Evolutionary conservation across 2,329 filamentous ascomycete genomes (phyloP).

Genomic region (Drechmeria coniospora): DNA sequence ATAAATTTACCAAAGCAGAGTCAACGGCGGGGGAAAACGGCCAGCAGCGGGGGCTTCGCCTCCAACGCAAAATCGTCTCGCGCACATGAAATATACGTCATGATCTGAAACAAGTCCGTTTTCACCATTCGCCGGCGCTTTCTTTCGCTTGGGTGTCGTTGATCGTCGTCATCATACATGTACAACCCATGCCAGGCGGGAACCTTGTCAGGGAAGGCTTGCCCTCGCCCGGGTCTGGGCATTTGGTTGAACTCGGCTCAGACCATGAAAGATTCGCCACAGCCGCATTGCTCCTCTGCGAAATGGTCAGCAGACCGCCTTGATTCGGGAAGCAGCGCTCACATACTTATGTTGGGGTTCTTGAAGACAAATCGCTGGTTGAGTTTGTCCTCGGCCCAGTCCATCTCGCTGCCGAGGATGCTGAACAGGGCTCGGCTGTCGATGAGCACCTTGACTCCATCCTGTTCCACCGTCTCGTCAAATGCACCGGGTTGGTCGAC

Average conservation of each 20-base stretch:
- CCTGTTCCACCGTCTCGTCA: conserved; percentile 88
- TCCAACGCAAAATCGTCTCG: too few species aligned
- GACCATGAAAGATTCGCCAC: conserved; percentile 92
- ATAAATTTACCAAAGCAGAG: too few species aligned
- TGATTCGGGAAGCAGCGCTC: neutral
- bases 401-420: conserved; percentile 98
- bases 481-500: conserved; percentile 80
- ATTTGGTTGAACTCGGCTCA: too few species aligned
- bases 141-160: neutral
- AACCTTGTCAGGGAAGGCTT: too few species aligned
- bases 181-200: too few species aligned
- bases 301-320: conserved; percentile 14
- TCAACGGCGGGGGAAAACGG: too few species aligned
- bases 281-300: conserved; percentile 86
- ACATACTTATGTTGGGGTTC: conserved; percentile 97
- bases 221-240: too few species aligned
- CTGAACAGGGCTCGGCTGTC: conserved; percentile 96
- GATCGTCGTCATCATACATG: conserved; percentile 1
- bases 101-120: too few species aligned
- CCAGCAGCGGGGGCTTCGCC: too few species aligned
- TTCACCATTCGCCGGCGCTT: too few species aligned
- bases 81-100: too few species aligned
- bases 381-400: conserved; percentile 93
- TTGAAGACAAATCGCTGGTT: conserved; percentile 85
- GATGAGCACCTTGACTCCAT: conserved; percentile 88